Percentiles rank a stretch among this genome's conserved stretches.
These are phyloP conservation scores for Penicillium taxi DNA, from an alignment of 495 filamentous ascomycete species.

Conservation along the genomic window DNA sequence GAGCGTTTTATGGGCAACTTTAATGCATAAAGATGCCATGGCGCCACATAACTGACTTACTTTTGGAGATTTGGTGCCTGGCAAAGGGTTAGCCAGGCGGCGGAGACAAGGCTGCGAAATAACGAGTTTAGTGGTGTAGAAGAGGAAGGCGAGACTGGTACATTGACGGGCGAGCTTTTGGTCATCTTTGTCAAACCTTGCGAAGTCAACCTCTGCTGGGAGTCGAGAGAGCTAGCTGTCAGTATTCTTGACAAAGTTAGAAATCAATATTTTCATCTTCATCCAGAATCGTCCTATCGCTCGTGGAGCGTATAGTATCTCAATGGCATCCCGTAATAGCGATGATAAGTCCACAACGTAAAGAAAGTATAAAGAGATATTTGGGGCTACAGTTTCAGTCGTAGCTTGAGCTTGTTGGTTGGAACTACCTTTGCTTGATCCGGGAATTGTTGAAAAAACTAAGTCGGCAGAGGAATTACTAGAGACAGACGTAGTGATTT, in stretches of 20 bases:
- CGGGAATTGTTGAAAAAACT: neutral
- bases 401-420: slow-evolving; percentile 5
- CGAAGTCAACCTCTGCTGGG: slow-evolving; percentile 23
- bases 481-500: slow-evolving; percentile 1
- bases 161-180: slow-evolving; percentile 27
- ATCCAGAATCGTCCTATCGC: slow-evolving; percentile 13
- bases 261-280: slow-evolving; percentile 17
- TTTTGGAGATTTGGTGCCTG: neutral
- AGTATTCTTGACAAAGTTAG: slow-evolving; percentile 12
- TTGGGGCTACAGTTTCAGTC: slow-evolving; percentile 9
- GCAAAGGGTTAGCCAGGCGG: slow-evolving; percentile 23
- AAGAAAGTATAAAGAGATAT: slow-evolving; percentile 16
- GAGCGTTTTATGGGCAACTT: slow-evolving; percentile 41
- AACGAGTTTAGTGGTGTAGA: slow-evolving; percentile 48
- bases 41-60: slow-evolving; percentile 39
- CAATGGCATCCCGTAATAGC: slow-evolving; percentile 18
- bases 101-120: slow-evolving; percentile 54
- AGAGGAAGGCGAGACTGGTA: slow-evolving; percentile 40
- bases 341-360: slow-evolving; percentile 19
- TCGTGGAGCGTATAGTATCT: slow-evolving; percentile 17
- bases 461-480: neutral
- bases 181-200: slow-evolving; percentile 8
- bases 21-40: slow-evolving; percentile 43
- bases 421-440: slow-evolving; percentile 1
- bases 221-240: slow-evolving; percentile 20